Conservation (phyloP, 176 grass and related monocot genomes). For the Oryza longistaminata region DNA sequence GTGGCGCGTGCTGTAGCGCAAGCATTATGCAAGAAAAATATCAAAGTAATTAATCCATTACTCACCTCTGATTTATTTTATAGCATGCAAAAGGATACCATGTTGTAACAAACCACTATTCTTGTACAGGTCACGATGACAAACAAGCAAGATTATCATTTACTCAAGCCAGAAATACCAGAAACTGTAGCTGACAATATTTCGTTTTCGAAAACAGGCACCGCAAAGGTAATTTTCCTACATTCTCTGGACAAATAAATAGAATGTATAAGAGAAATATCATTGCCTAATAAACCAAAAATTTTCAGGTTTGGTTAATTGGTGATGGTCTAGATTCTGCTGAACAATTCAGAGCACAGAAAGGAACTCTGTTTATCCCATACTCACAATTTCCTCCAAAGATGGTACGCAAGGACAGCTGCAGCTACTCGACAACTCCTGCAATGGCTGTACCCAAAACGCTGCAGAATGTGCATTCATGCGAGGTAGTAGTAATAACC, state of each 20-base stretch:
- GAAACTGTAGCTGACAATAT: slow-evolving; percentile 51
- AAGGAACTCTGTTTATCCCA: slow-evolving; percentile 73
- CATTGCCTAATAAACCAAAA: slow-evolving; percentile 28
- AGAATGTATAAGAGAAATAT: slow-evolving; percentile 1
- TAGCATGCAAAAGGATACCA: slow-evolving; percentile 3
- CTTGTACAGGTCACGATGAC: slow-evolving; percentile 65
- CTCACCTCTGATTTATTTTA: background rate
- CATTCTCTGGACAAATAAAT: background rate
- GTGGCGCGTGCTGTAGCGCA: slow-evolving; percentile 53
- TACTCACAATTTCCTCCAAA: slow-evolving; percentile 70
- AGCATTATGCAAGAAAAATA: slow-evolving; percentile 66
- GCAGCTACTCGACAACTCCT: slow-evolving; percentile 67
- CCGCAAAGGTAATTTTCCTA: slow-evolving; percentile 46
- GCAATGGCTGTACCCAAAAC: slow-evolving; percentile 71
- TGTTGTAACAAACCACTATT: slow-evolving; percentile 5
- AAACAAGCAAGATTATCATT: slow-evolving; percentile 68
- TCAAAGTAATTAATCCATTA: slow-evolving; percentile 57
- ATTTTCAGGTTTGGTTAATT: slow-evolving; percentile 74
- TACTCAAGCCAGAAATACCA: slow-evolving; percentile 60
- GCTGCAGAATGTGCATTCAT: slow-evolving; percentile 77
- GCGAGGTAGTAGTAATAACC: slow-evolving; percentile 57
- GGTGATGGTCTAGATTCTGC: slow-evolving; percentile 62
- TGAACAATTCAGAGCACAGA: slow-evolving; percentile 61
- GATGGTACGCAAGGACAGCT: slow-evolving; percentile 61
- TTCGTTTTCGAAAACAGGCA: slow-evolving; percentile 50